A percentile compares a stretch with the other conserved stretches of the same genome.
Evolutionary conservation across 2,329 filamentous ascomycete genomes (phyloP).

Genomic region (Colletotrichum melonis): DNA sequence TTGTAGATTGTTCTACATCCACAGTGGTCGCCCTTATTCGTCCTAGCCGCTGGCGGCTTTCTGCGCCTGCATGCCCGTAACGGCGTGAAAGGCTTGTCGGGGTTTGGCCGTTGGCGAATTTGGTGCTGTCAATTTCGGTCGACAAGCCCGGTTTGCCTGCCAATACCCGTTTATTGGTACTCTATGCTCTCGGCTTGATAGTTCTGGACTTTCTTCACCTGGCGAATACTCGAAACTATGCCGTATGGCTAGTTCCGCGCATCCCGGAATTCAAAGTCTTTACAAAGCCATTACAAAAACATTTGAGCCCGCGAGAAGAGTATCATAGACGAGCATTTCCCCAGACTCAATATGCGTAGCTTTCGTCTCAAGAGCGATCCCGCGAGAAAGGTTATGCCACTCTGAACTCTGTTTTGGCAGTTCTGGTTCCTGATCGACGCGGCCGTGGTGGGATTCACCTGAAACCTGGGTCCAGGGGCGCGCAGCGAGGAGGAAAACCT

Average conservation of each 20-base stretch:
- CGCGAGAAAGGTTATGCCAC: background rate
- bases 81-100: background rate
- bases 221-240: background rate
- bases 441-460: constrained; percentile 26
- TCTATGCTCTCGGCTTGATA: background rate
- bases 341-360: background rate
- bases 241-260: background rate
- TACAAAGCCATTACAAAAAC: background rate
- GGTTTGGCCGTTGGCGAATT: background rate
- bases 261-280: background rate
- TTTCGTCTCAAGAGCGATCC: constrained; percentile 4
- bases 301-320: background rate
- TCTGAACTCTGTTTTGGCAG: constrained; percentile 12
- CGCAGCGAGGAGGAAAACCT: background rate
- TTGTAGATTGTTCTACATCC: constrained; percentile 22
- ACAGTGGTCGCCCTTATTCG: background rate
- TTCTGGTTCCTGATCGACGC: constrained; percentile 29
- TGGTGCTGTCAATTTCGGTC: constrained; percentile 25
- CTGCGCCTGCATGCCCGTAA: background rate
- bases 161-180: background rate
- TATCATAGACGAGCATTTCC: background rate
- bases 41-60: background rate
- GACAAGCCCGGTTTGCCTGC: constrained; percentile 22
- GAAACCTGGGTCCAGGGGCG: constrained; percentile 22
- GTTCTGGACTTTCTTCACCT: background rate